These are phyloP conservation scores for Podospora comata DNA, from an alignment of 495 filamentous ascomycete species.

Conservation along the genomic window DNA sequence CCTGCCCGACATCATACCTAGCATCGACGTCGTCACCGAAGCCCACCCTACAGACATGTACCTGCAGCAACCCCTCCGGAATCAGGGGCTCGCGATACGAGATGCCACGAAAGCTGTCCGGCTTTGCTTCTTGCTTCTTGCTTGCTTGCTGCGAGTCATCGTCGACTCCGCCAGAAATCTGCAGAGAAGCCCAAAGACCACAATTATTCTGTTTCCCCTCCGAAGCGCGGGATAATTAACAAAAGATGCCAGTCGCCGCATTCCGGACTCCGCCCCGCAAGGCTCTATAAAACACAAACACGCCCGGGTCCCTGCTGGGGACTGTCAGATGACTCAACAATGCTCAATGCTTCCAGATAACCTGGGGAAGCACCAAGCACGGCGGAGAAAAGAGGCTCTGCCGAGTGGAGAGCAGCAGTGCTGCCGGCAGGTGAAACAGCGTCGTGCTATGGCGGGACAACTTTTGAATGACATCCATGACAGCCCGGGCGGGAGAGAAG, in stretches of 20 bases:
- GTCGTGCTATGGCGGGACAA: background rate
- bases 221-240: background rate
- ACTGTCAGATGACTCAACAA: background rate
- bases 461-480: background rate
- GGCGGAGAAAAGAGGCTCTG: background rate
- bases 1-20: background rate
- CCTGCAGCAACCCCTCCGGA: conserved; percentile 1
- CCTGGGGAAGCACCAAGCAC: background rate
- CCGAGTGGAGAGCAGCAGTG: background rate
- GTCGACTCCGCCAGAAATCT: background rate
- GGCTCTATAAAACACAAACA: conserved; percentile 3
- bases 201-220: background rate
- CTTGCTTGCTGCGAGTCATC: background rate
- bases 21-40: background rate
- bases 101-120: background rate
- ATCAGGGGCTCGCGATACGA: background rate
- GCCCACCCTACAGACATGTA: background rate
- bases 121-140: background rate
- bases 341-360: background rate
- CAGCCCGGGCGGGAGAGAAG: background rate
- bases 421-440: conserved; percentile 5
- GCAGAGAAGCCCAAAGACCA: background rate
- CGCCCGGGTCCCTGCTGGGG: background rate
- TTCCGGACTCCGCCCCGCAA: conserved; percentile 6
- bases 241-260: conserved; percentile 1